These are phyloP conservation scores for Lomentospora prolificans DNA, from an alignment of 2,329 filamentous ascomycete genomes.

Conservation along the genomic window DNA sequence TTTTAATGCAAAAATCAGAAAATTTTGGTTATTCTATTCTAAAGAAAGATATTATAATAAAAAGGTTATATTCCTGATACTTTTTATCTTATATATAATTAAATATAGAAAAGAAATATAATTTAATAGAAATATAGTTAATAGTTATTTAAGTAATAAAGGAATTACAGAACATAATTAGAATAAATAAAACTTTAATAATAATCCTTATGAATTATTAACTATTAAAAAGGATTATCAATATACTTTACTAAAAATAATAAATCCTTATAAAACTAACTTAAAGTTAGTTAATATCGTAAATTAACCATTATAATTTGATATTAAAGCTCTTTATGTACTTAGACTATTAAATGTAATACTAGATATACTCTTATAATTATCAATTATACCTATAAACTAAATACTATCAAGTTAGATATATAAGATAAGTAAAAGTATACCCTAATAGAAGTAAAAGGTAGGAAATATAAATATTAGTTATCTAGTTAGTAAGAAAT, in stretches of 20 bases:
- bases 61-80: neutral
- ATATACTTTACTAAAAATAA: neutral
- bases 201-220: neutral
- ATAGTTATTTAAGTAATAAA: neutral
- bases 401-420: neutral
- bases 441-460: neutral
- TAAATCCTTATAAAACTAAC: too few relatives aligned
- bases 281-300: neutral
- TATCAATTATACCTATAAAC: neutral
- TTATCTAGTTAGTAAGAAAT: neutral
- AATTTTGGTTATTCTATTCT: neutral
- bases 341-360: neutral
- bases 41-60: too few relatives aligned
- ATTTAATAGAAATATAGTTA: neutral
- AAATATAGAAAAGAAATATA: neutral
- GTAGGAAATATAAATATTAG: neutral
- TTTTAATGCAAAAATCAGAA: too few relatives aligned
- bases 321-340: neutral
- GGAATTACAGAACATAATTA: too few relatives aligned
- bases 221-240: neutral
- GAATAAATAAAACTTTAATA: neutral
- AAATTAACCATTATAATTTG: neutral
- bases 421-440: neutral
- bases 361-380: neutral
- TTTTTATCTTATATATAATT: neutral